A percentile compares a stretch with the other conserved stretches of the same genome.
Evolutionary conservation across 2,329 filamentous ascomycete species (phyloP).

Genomic region (Penicillium sp.): DNA sequence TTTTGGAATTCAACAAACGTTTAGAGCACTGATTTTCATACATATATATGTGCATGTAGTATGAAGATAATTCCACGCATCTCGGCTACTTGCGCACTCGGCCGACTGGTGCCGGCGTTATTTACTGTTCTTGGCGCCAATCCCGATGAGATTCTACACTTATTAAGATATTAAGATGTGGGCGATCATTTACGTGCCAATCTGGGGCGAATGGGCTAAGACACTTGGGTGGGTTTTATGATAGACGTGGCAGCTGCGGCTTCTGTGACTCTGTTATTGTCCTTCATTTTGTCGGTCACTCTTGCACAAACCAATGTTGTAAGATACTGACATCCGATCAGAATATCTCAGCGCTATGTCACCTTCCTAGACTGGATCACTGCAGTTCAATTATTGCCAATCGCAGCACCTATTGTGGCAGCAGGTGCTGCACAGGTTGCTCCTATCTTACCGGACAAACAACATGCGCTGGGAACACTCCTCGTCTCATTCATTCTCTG

Average conservation of each 20-base stretch:
- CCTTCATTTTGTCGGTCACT: slow-evolving; percentile 54
- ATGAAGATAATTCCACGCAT: background rate
- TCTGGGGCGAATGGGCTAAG: slow-evolving; percentile 55
- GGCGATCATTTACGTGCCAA: slow-evolving; percentile 54
- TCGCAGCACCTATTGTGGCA: slow-evolving; percentile 65
- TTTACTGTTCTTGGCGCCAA: slow-evolving; percentile 62
- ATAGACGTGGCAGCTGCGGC: slow-evolving; percentile 48
- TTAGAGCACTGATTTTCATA: too few species aligned
- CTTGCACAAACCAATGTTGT: background rate
- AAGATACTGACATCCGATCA: slow-evolving; percentile 28
- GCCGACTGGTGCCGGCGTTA: slow-evolving; percentile 29
- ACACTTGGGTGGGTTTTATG: slow-evolving; percentile 48
- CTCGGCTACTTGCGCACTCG: slow-evolving; percentile 3
- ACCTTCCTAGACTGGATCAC: slow-evolving; percentile 57
- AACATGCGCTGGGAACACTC: slow-evolving; percentile 60
- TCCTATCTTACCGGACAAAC: slow-evolving; percentile 53
- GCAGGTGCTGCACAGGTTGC: slow-evolving; percentile 63
- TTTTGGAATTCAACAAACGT: too few species aligned
- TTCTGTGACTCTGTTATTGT: slow-evolving; percentile 44
- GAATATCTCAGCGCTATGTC: slow-evolving; percentile 35
- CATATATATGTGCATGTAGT: too few species aligned
- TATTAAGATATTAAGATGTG: slow-evolving; percentile 64
- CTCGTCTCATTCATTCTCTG: slow-evolving; percentile 66
- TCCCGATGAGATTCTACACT: slow-evolving; percentile 66
- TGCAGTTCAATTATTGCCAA: slow-evolving; percentile 63